These are phyloP conservation scores for Lactarius evosmus DNA, from an alignment of 768 basidiomycete genomes.

Conservation along the genomic window DNA sequence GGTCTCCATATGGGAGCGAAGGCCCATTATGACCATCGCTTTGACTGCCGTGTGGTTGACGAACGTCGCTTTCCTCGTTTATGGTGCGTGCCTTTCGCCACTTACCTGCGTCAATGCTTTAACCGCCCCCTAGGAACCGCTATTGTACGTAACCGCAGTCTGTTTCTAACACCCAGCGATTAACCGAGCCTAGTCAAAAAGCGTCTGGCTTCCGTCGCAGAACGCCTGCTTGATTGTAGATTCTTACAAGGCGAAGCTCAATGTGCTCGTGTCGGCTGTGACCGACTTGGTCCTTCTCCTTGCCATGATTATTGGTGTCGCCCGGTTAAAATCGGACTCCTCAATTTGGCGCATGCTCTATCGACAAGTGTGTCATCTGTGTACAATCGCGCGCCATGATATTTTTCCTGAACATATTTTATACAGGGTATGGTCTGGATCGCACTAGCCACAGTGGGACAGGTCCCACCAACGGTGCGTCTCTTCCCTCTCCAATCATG, in stretches of 20 bases:
- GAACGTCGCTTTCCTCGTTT: conserved; percentile 7
- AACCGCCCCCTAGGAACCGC: not conserved
- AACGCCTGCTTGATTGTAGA: not conserved
- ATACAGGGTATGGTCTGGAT: conserved; percentile 8
- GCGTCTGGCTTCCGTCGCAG: not conserved
- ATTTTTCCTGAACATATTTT: not conserved
- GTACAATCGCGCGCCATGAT: no score
- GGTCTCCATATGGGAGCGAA: conserved; percentile 10
- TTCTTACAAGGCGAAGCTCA: not conserved
- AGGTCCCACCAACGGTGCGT: conserved; percentile 12
- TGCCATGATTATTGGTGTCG: conserved; percentile 7
- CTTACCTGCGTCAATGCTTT: not conserved
- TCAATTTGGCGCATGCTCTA: conserved; percentile 6
- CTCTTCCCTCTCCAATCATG: not conserved
- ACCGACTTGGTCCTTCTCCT: conserved; percentile 13
- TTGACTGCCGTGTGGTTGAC: conserved; percentile 8
- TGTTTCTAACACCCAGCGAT: not conserved
- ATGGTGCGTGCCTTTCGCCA: conserved; percentile 1
- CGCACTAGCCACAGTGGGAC: not conserved
- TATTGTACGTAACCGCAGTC: not conserved
- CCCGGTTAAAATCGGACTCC: not conserved
- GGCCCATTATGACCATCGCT: not conserved
- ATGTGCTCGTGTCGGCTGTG: conserved; percentile 1
- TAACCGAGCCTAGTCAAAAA: not conserved
- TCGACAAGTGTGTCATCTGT: not conserved